Evolutionary conservation across 495 filamentous ascomycete genomes (phyloP), one percentile per base, ranked within the genome.

Genomic region (Pseudevernia furfuracea): DNA sequence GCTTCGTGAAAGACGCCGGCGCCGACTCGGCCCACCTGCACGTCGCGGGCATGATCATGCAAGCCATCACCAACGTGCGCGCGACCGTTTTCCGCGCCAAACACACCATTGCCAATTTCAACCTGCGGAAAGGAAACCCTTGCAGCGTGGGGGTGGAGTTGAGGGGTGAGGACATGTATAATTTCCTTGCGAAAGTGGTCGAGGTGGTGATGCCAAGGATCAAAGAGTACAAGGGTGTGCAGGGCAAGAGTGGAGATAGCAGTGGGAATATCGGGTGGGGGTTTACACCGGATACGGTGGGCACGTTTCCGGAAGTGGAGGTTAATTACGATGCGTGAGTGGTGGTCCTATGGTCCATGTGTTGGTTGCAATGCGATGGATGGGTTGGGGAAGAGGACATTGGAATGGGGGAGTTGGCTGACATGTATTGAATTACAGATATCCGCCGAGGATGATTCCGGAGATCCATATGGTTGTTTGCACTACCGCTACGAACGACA

Each of bases 381-480:
- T 34, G n/a, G n/a, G n/a, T 30, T 14, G 21, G 37, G 28, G 23
- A 30, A 39, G 25, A 36, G 46, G 37, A 46, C 30, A 34, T 1
- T 48, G 25, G 23, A 34, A 36, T 43, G 34, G 15, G 38, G 32
- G 59, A 23, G 25, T 37, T 41, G 56, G 58, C 58, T 60, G 53
- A 63, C 43, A 8, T 36, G 19, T 10, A n/a, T 48, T 14, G 28
- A n/a, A 19, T 52, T 64, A 43, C 30, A 83, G 81, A 80, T 96
- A 95, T 72, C 91, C 91, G 28, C 83, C 89, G 32, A 91, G 89
- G 78, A 93, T 96, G 92, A 89, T 98, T 58, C 91, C 94, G 8
- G 92, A 91, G 71, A 89, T 89, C 75, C 85, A 95, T 68, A 82
- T 98, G 61, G 89, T 87, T 41, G 74, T 96, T 61, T 90, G 96